Evolutionary conservation across 495 filamentous ascomycete species (phyloP), one percentile per base, ranked within the genome.

Genomic region (Neurospora sp.): DNA sequence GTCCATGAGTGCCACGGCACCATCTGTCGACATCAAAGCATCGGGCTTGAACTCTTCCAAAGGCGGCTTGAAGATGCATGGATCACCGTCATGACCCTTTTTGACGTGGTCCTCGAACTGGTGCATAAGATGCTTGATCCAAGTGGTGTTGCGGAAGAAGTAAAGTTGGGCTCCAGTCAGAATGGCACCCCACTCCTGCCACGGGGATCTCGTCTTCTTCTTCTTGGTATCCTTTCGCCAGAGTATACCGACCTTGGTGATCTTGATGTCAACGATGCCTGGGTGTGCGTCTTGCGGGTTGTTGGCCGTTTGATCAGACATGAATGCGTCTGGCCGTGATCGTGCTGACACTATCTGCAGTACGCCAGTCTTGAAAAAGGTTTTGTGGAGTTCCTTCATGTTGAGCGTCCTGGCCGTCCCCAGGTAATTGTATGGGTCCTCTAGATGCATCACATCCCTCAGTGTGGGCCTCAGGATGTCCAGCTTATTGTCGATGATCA

Each of bases 121-220:
- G 73, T 92, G 88, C 84, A 98, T 92, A 72, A 99, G 82, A 72
- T 85, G 90, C 78, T 96, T 97, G n/a, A 96, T 89, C 96, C 96
- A 98, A 12, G 87, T 84, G 23, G 93, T 90, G 78, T 98, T 97
- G 72, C 92, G 89, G 83, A 99, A 99, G 83, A 99, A 94, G 81
- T 97, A 98, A 59, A 99, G 87, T 77, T 98, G 95, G 16, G 96
- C 95, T 37, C 94, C 91, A 7, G 96, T 99, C 27, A 99, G 86
- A 66, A 99, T 89, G 40, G 94, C 95, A 69, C 96, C 96, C 96
- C 96, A 99, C 84, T 98, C 96, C 76, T 97, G 94, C 96, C 96
- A 99, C 1, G 96, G 96, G 1, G 94, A 97, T 41, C 96, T 88
- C 0, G 94, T 91, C 81, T 94, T 94, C 86, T 97, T 98, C 83